These are phyloP conservation scores for Xylaria sp. DNA, from an alignment of 495 filamentous ascomycete genomes.

Conservation along the genomic window DNA sequence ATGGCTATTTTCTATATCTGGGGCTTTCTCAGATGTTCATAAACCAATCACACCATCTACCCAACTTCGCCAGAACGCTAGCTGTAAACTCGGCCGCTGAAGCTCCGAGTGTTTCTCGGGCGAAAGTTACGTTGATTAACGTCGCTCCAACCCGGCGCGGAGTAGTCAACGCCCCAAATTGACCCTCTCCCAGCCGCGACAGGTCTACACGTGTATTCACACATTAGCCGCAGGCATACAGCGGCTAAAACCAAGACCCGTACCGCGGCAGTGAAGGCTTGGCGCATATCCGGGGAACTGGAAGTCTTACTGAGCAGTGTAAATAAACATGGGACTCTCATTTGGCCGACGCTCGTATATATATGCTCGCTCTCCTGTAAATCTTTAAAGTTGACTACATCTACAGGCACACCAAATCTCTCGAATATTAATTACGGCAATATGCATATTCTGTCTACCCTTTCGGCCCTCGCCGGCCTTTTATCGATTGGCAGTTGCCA, in stretches of 20 bases:
- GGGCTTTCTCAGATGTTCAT: background rate
- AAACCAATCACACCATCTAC: background rate
- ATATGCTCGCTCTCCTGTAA: background rate
- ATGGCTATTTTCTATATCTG: background rate
- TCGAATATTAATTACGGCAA: constrained; percentile 30
- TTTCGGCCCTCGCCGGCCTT: constrained; percentile 43
- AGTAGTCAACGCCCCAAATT: constrained; percentile 17
- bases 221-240: constrained; percentile 22
- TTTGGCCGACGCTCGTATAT: constrained; percentile 5
- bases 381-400: background rate
- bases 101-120: constrained; percentile 13
- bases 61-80: background rate
- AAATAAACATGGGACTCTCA: background rate
- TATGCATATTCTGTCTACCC: constrained; percentile 47
- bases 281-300: constrained; percentile 17
- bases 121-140: constrained; percentile 17
- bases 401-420: background rate
- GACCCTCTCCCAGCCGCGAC: constrained; percentile 13
- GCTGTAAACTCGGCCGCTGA: constrained; percentile 14
- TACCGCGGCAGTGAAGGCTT: constrained; percentile 17
- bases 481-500: constrained; percentile 42
- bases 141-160: constrained; percentile 14
- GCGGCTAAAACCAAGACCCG: constrained; percentile 26
- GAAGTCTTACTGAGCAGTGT: background rate
- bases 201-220: constrained; percentile 1